Conservation (phyloP, 2,329 filamentous ascomycete genomes). For the Dactylellina sp. region DNA sequence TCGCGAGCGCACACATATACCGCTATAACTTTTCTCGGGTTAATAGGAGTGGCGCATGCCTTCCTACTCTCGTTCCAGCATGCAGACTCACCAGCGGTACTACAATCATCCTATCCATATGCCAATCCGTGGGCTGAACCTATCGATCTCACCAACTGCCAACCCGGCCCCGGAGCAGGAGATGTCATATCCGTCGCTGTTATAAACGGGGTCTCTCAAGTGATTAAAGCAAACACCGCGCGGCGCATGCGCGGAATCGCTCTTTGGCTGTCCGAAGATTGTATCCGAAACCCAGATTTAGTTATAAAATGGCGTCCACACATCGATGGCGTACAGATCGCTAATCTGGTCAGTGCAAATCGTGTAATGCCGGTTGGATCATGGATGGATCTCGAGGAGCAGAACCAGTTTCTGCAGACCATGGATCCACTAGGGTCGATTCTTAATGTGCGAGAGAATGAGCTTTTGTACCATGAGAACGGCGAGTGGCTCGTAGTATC, state of each 20-base stretch:
- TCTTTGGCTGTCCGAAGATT: slow-evolving; percentile 18
- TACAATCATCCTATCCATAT: slow-evolving; percentile 22
- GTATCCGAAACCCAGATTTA: slow-evolving; percentile 13
- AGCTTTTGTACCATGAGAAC: slow-evolving; percentile 2
- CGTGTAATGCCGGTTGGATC: slow-evolving; percentile 14
- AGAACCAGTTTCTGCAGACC: slow-evolving; percentile 8
- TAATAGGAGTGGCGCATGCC: slow-evolving; percentile 7
- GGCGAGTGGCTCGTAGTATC: slow-evolving; percentile 7
- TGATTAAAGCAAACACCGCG: slow-evolving; percentile 10
- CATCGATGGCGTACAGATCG: slow-evolving; percentile 25
- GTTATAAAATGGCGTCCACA: slow-evolving; percentile 29
- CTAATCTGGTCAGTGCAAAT: slow-evolving; percentile 3
- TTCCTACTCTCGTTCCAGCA: slow-evolving; percentile 38
- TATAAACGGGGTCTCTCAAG: slow-evolving; percentile 26
- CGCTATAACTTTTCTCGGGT: slow-evolving; percentile 5
- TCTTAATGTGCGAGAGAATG: background rate
- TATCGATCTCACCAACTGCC: slow-evolving; percentile 26
- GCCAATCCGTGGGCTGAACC: background rate
- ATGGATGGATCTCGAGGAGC: slow-evolving; percentile 30
- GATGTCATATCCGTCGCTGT: slow-evolving; percentile 32
- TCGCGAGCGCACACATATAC: background rate
- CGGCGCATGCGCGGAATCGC: slow-evolving; percentile 32
- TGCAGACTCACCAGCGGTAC: background rate
- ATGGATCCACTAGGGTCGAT: slow-evolving; percentile 21
- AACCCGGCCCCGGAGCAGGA: slow-evolving; percentile 15